Percentiles rank a stretch among this genome's conserved stretches.
Evolutionary conservation across 176 grass and related monocot species (phyloP).

Genomic region (Aegilops sharonensis): DNA sequence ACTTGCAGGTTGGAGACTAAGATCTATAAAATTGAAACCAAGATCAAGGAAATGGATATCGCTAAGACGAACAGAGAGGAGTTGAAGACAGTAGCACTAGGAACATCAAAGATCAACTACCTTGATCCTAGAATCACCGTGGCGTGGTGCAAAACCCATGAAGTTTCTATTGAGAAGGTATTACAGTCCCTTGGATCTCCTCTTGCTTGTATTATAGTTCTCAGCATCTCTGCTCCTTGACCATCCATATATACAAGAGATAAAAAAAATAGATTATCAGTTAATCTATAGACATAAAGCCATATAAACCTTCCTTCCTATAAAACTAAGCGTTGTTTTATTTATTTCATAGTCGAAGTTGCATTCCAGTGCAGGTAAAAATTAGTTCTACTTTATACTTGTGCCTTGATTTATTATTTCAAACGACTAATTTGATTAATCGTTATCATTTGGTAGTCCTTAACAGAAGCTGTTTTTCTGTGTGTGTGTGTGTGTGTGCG

Average conservation of each 20-base stretch:
- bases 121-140: constrained; percentile 95
- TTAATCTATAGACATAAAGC: not conserved
- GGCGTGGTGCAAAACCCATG: constrained; percentile 96
- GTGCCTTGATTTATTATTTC: not conserved
- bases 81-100: constrained; percentile 84
- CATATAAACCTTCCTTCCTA: not conserved
- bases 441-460: not conserved
- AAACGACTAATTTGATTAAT: not conserved
- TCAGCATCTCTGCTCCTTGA: not conserved
- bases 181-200: not conserved
- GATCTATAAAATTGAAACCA: constrained; percentile 43
- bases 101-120: constrained; percentile 97
- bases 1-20: constrained; percentile 84
- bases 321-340: not conserved
- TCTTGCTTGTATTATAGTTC: not conserved
- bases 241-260: not conserved
- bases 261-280: not conserved
- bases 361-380: not conserved
- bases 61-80: constrained; percentile 79
- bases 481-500: not conserved
- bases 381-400: not conserved
- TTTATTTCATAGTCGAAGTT: not conserved
- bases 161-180: constrained; percentile 95
- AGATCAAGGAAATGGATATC: constrained; percentile 70
- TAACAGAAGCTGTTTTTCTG: not conserved